Percentiles rank a stretch among this genome's conserved stretches.
Conservation (phyloP, 2,329 filamentous ascomycete species). For the Colletotrichum trifolii region DNA sequence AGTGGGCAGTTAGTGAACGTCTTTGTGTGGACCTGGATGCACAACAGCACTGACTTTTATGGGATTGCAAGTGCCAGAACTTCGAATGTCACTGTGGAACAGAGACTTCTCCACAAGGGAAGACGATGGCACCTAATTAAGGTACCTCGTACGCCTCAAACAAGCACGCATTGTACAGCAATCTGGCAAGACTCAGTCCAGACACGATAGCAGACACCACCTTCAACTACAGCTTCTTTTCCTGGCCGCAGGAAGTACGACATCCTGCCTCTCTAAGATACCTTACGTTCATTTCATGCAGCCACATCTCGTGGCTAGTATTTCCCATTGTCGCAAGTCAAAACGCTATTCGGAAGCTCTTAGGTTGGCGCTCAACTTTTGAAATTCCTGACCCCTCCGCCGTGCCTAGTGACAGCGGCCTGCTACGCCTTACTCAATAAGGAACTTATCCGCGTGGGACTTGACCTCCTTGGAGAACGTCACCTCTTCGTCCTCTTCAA, state of each 20-base stretch:
- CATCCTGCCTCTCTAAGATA: constrained; percentile 22
- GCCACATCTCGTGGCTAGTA: constrained; percentile 24
- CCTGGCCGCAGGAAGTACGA: background rate
- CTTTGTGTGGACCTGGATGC: background rate
- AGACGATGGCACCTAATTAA: too few species aligned
- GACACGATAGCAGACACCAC: background rate
- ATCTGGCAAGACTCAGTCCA: background rate
- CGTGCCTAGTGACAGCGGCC: constrained; percentile 21
- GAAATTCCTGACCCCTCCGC: constrained; percentile 12
- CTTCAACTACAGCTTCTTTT: constrained; percentile 19
- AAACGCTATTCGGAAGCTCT: constrained; percentile 35
- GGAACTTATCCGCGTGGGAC: constrained; percentile 79
- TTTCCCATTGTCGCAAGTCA: constrained; percentile 28
- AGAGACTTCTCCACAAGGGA: too few species aligned
- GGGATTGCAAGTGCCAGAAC: too few species aligned
- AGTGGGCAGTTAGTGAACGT: background rate
- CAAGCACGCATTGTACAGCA: background rate
- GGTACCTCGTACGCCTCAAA: background rate
- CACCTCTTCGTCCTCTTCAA: constrained; percentile 82
- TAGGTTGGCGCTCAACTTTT: constrained; percentile 26
- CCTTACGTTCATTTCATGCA: constrained; percentile 34
- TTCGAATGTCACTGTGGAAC: too few species aligned
- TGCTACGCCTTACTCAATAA: constrained; percentile 71
- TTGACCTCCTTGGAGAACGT: constrained; percentile 86
- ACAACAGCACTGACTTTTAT: too few species aligned